phyloP scores from a whole-genome alignment of 208 protist species.

The Wallacemonas sp. region DNA sequence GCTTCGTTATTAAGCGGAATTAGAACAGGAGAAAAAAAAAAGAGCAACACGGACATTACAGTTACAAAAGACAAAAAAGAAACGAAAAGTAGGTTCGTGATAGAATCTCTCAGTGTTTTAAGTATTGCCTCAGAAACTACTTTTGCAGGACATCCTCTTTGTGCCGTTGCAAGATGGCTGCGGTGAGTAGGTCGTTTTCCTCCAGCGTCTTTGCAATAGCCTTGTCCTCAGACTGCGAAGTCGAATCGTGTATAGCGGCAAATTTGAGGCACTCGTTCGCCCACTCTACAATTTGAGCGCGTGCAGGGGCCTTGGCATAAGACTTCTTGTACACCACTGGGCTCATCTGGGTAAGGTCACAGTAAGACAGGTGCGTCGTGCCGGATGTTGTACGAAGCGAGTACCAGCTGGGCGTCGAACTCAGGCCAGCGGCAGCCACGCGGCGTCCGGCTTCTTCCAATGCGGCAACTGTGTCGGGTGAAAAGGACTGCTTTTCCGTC shows the following conservation, averaged over 20 bases:
- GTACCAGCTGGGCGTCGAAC: conserved; percentile 23
- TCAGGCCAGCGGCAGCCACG: conserved; percentile 15
- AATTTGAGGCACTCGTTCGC: conserved; percentile 43
- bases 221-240: conserved; percentile 13
- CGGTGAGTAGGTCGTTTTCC: not conserved
- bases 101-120: not conserved
- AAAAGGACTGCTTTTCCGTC: conserved; percentile 25
- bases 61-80: not conserved
- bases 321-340: conserved; percentile 43
- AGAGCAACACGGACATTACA: not conserved
- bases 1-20: no score
- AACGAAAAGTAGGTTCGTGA: not conserved
- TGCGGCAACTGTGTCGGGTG: conserved; percentile 20
- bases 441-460: conserved; percentile 19
- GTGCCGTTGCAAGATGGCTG: no score
- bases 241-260: conserved; percentile 16
- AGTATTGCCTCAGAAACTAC: no score
- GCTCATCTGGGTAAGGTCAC: conserved; percentile 60
- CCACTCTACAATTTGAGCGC: conserved; percentile 40
- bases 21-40: not conserved
- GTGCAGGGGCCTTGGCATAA: conserved; percentile 37
- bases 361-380: conserved; percentile 50
- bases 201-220: conserved; percentile 11
- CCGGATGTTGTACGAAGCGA: conserved; percentile 18
- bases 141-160: no score